Evolutionary conservation across 106 monocot species (phyloP), one percentile per base, ranked within the genome.

Genomic region (Allium fistulosum): DNA sequence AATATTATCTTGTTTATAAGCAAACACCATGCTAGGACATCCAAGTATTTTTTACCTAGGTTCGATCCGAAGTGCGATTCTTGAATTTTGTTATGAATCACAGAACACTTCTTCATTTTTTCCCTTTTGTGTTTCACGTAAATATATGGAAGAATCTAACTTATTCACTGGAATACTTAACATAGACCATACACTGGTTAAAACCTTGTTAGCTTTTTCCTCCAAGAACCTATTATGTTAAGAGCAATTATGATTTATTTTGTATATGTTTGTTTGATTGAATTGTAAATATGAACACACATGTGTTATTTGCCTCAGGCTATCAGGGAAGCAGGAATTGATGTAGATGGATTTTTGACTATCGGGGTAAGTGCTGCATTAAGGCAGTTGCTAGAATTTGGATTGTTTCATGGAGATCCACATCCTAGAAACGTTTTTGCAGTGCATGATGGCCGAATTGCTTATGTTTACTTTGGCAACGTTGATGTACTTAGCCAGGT

Each of bases 391-490:
- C 80, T 99, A 59, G 97, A 99, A 80, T 99, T 99, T 85, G 97
- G 97, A 16, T 80, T 99, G 46, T 99, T 99, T 75, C 97, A 99
- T 81, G 97, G 97, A 61, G 97, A 99, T 72, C 97, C 97, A 9
- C 97, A 99, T 84, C 97, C 97, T 58, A 92, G 97, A 84, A 99
- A 99, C 71, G 90, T 99, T 63, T 99, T 99, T 81, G 97, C 97
- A 18, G 87, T 99, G 97, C 84, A 77, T 59, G 97, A 99, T 81
- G 97, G 97, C 50, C 97, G 97, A 45, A 99, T 99, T 76, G 97
- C 97, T 65, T 99, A 99, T 80, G 97, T 99, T 51, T 92, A 99
- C 66, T 99, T 99, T 76, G 97, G 97, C 46, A 99, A 99, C 77
- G 97, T 99, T 7, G 89, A 92, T 62, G 97, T 90, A 53, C 92